These are phyloP conservation scores for Wickerhamiella allomyrinae DNA, from an alignment of 805 yeast genomes.

Conservation along the genomic window DNA sequence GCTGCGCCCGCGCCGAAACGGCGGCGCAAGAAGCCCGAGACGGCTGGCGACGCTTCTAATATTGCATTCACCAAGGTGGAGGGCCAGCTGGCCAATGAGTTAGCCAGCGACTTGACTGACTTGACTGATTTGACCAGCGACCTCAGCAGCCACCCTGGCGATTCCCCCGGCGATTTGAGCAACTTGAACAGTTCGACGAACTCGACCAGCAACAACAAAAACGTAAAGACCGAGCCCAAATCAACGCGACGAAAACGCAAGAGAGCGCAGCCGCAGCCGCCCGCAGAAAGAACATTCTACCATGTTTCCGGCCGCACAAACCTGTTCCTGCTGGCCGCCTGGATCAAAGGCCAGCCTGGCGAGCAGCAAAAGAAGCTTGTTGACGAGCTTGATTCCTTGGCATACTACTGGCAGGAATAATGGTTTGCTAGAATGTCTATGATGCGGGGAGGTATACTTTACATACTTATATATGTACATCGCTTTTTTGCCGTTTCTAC, in stretches of 20 bases:
- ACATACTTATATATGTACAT: not conserved
- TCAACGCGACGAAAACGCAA: slow-evolving; percentile 8
- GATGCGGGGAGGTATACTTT: too few relatives aligned
- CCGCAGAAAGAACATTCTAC: slow-evolving; percentile 12
- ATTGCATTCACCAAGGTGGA: too few relatives aligned
- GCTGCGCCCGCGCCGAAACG: not conserved
- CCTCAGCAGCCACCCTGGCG: too few relatives aligned
- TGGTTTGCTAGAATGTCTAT: too few relatives aligned
- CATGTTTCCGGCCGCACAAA: slow-evolving; percentile 18
- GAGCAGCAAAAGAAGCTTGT: slow-evolving; percentile 3
- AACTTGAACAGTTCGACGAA: too few relatives aligned
- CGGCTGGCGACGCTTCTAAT: too few relatives aligned
- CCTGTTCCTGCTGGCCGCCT: slow-evolving; percentile 16
- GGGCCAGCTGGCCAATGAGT: too few relatives aligned
- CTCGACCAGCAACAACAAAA: too few relatives aligned
- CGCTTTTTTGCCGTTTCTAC: slow-evolving; percentile 7
- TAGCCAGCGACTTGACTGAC: too few relatives aligned
- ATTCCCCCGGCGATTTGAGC: too few relatives aligned
- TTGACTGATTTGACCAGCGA: too few relatives aligned
- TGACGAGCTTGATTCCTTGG: slow-evolving; percentile 12
- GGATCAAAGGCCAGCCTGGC: slow-evolving; percentile 19
- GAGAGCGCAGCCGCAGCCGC: slow-evolving; percentile 3
- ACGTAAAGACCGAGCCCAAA: too few relatives aligned
- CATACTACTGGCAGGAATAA: slow-evolving; percentile 1
- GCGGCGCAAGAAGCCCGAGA: not conserved